Evolutionary conservation across 2,329 filamentous ascomycete species (phyloP).

Genomic region (Aspergillaceae sp.): DNA sequence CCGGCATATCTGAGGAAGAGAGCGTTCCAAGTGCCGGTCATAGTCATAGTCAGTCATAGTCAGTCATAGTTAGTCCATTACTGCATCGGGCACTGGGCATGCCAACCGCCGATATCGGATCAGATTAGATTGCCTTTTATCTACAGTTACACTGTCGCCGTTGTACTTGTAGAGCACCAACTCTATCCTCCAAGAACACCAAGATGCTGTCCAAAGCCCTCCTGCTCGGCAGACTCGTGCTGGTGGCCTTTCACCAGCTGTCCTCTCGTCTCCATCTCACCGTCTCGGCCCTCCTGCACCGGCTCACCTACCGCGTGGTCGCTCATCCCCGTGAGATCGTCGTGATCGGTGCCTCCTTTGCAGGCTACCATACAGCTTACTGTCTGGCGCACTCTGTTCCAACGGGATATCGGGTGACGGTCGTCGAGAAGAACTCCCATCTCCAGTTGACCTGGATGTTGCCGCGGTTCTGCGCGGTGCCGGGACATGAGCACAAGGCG

Average conservation of each 20-base stretch:
- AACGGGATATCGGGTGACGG: slow-evolving; percentile 43
- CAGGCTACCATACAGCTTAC: slow-evolving; percentile 44
- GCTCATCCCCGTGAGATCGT: slow-evolving; percentile 40
- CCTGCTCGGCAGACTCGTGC: slow-evolving; percentile 3
- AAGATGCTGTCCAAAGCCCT: slow-evolving; percentile 2
- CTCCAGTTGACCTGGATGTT: slow-evolving; percentile 55
- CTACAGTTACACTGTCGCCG: too few species aligned
- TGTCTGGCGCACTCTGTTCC: slow-evolving; percentile 44
- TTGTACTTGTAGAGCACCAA: too few species aligned
- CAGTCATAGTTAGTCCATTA: too few species aligned
- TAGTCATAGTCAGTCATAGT: neutral
- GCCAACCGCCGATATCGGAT: neutral
- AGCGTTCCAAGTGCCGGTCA: neutral
- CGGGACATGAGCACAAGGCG: slow-evolving; percentile 49
- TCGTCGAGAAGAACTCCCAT: slow-evolving; percentile 53
- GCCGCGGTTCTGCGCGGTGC: slow-evolving; percentile 50
- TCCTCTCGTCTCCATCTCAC: neutral
- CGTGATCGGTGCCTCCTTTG: slow-evolving; percentile 51
- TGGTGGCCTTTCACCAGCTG: slow-evolving; percentile 1
- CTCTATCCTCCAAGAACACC: neutral
- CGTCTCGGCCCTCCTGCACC: slow-evolving; percentile 4
- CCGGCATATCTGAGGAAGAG: too few species aligned
- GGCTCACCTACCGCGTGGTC: slow-evolving; percentile 7
- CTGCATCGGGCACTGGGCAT: neutral
- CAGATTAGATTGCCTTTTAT: neutral